Evolutionary conservation across 2,329 filamentous ascomycete genomes (phyloP), one percentile per base, ranked within the genome.

Genomic region (Nemania diffusa): DNA sequence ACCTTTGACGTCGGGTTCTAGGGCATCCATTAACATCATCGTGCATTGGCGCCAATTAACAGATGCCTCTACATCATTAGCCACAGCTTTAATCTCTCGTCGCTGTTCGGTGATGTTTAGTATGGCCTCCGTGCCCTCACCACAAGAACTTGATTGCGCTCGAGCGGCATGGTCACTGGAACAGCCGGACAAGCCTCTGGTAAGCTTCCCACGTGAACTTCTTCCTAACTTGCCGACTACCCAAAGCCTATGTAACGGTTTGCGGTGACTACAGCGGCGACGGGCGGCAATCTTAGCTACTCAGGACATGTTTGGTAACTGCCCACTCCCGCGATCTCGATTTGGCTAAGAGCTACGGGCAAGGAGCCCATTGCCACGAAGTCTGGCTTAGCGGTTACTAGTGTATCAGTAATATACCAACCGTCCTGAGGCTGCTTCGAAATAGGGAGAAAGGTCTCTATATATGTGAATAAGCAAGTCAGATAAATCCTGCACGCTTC

Each of bases 21-120:
- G 32, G 11, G 61, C 65, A n/a, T 61, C 61, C 57, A 64, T 65
- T 7, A 68, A 64, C 32, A 68, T 11, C 62, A 68, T 68, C 2
- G 57, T 62, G 34, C 62, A 52, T 9, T 40, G 37, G 9, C 57
- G 9, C 55, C 65, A 65, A 48, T 62, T 52, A 11, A 48, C 27
- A 17, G 40, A 9, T 40, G 11, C 22, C n/a, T 17, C 44, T 11
- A 5, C 34, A 1, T 55, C 60, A 0, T 62, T 52, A 2, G 50
- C 15, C 24, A 6, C 24, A n/a, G 22, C 42, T 7, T 37, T 44
- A 11, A 68, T 68, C 3, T 51, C 52, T 40, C 62, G 62, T 24
- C 62, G 46, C 37, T 62, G 44, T 5, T 57, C 62, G 5, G 27
- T 34, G 24, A 68, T 65, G 24, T 62, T 65, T 2, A 64, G 11